Conservation (phyloP, 352 stramenopile genomes). For the Pythium diclinum region DNA sequence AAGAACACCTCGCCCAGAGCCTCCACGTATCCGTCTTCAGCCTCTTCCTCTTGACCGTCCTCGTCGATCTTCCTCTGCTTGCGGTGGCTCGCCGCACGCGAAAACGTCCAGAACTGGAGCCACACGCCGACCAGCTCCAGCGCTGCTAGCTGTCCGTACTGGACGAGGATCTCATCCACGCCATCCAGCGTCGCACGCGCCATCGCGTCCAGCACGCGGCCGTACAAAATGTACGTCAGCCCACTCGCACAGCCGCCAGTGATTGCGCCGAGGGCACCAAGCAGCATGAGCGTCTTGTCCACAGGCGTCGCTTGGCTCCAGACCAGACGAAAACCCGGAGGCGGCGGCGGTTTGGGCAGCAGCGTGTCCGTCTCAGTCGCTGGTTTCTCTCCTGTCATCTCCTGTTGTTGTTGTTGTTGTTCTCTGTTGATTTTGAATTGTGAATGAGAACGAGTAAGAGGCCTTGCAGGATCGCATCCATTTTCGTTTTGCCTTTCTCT, state of each 20-base stretch:
- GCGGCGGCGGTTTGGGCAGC: not conserved
- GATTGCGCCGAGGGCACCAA: not conserved
- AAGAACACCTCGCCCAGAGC: not conserved
- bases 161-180: not conserved
- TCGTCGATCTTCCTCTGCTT: not conserved
- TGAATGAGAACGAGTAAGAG: not conserved
- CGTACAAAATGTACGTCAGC: slow-evolving; percentile 7
- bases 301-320: not conserved
- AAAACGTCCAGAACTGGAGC: slow-evolving; percentile 13
- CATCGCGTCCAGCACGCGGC: slow-evolving; percentile 5
- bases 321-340: not conserved
- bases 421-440: not conserved
- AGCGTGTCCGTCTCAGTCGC: not conserved
- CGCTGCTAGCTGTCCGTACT: not conserved
- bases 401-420: not conserved
- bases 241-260: slow-evolving; percentile 2
- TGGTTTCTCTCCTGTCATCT: not conserved
- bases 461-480: too few species aligned
- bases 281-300: not conserved
- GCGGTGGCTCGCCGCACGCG: not conserved
- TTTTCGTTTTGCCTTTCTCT: not conserved
- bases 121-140: slow-evolving; percentile 8
- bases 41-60: not conserved
- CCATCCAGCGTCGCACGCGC: slow-evolving; percentile 9
- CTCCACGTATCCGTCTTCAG: not conserved